A percentile compares a stretch with the other conserved stretches of the same genome.
Conservation (phyloP, 139 green algal genomes). For the Coelastrella sp. region DNA sequence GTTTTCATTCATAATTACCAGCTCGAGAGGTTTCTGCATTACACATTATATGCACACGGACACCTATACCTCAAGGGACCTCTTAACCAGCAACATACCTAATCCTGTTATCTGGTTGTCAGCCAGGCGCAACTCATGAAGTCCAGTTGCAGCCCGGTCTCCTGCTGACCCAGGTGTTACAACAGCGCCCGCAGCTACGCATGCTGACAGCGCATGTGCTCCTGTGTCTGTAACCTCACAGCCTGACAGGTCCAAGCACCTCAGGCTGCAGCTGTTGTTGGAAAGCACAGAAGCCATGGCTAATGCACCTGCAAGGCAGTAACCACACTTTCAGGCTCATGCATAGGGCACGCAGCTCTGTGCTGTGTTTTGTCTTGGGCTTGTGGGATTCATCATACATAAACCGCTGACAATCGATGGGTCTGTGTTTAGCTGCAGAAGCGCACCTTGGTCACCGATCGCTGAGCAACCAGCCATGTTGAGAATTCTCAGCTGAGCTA, state of each 20-base stretch:
- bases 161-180: not conserved
- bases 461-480: not conserved
- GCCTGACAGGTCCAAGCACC: slow-evolving; percentile 17
- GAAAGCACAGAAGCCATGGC: not conserved
- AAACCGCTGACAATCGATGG: no score
- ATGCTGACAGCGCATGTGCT: not conserved
- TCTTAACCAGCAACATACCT: not conserved
- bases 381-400: no score
- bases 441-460: slow-evolving; percentile 20
- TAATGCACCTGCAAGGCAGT: not conserved
- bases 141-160: not conserved
- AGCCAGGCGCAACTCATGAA: slow-evolving; percentile 8
- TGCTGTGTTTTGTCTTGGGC: no score
- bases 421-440: no score
- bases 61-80: not conserved
- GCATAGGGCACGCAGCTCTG: no score
- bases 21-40: no score
- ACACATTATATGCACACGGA: no score
- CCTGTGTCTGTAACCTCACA: slow-evolving; percentile 9
- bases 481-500: not conserved
- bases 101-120: slow-evolving; percentile 38
- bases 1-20: no score
- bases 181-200: not conserved
- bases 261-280: not conserved
- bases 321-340: not conserved